These are phyloP conservation scores for Porcisia hertigi DNA, from an alignment of 208 protist genomes.

Conservation along the genomic window DNA sequence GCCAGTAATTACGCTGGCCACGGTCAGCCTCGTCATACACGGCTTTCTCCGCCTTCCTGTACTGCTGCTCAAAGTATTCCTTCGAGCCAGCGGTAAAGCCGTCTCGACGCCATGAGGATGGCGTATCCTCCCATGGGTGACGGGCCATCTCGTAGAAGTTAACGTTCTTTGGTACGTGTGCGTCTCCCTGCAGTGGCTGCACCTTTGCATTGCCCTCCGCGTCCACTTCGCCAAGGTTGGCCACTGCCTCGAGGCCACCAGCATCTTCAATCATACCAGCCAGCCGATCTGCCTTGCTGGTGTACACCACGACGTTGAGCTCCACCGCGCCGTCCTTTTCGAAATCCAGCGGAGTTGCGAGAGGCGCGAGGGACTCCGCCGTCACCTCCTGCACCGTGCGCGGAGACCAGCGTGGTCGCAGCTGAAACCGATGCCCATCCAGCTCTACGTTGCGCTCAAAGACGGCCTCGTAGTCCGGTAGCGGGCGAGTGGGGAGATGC, in stretches of 20 bases:
- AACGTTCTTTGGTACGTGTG: constrained; percentile 84
- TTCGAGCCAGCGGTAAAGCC: constrained; percentile 89
- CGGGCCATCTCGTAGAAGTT: constrained; percentile 94
- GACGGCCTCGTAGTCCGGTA: constrained; percentile 79
- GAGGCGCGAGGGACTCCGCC: constrained; percentile 33
- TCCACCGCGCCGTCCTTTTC: constrained; percentile 57
- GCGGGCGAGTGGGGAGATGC: constrained; percentile 55
- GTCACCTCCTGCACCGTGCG: constrained; percentile 77
- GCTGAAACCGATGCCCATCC: constrained; percentile 76
- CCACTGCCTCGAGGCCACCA: constrained; percentile 76
- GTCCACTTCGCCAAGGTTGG: constrained; percentile 71
- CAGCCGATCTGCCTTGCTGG: constrained; percentile 62
- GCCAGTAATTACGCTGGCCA: constrained; percentile 82
- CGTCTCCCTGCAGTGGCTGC: constrained; percentile 55
- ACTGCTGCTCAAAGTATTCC: constrained; percentile 87
- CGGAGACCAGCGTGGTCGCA: constrained; percentile 85
- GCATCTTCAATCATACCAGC: constrained; percentile 86
- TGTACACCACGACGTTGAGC: constrained; percentile 54
- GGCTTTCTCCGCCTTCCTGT: constrained; percentile 74
- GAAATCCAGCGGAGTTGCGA: constrained; percentile 63
- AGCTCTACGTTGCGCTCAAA: constrained; percentile 86
- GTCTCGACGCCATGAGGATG: constrained; percentile 82
- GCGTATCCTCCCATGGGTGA: constrained; percentile 87
- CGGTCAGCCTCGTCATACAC: constrained; percentile 76
- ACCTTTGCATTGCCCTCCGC: constrained; percentile 45